These are phyloP conservation scores for Curvularia lunata DNA, from an alignment of 2,329 filamentous ascomycete species.

Conservation along the genomic window DNA sequence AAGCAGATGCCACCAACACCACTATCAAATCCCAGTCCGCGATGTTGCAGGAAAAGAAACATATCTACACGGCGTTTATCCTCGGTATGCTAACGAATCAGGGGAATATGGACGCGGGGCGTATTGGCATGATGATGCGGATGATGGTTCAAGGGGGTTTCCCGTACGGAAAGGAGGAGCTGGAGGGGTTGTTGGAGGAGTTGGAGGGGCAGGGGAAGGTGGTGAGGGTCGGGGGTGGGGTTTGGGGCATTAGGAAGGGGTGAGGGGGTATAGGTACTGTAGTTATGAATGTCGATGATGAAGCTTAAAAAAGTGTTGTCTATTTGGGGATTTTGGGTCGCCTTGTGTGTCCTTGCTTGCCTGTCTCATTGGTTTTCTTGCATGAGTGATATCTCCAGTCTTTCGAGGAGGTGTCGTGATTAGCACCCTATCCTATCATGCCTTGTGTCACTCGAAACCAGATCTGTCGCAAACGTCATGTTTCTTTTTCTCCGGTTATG, in stretches of 20 bases:
- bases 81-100: conserved; percentile 95
- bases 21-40: conserved; percentile 61
- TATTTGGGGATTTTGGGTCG: no score
- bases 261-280: not conserved
- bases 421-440: no score
- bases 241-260: conserved; percentile 42
- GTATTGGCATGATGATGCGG: conserved; percentile 94
- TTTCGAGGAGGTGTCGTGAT: no score
- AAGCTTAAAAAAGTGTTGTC: no score
- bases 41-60: conserved; percentile 70
- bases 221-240: conserved; percentile 38
- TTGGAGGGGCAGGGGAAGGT: conserved; percentile 61
- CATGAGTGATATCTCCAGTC: no score
- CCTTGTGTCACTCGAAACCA: no score
- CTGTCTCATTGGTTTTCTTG: no score
- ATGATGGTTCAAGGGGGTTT: conserved; percentile 90
- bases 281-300: no score
- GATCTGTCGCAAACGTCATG: no score
- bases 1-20: conserved; percentile 54
- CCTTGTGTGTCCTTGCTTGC: no score
- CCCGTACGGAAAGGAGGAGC: conserved; percentile 81
- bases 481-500: no score
- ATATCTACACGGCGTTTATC: conserved; percentile 90
- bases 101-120: conserved; percentile 77
- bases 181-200: conserved; percentile 77